Evolutionary conservation across 306 rosid species (phyloP).

Genomic region (Cyamopsis tetragonoloba): DNA sequence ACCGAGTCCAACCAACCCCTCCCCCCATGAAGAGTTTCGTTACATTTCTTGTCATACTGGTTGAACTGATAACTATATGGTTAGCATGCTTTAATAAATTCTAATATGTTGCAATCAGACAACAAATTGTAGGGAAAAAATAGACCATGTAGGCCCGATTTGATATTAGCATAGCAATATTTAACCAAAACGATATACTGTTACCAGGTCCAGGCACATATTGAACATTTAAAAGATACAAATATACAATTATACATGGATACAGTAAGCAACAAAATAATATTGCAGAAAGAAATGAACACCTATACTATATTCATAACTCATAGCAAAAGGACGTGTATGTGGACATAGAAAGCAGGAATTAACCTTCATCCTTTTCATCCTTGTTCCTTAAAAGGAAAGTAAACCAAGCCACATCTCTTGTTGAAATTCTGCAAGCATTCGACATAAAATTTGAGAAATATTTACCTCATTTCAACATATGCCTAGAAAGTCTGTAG

Average conservation of each 20-base stretch:
- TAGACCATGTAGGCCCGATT: slow-evolving; percentile 7
- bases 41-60: slow-evolving; percentile 4
- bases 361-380: slow-evolving; percentile 24
- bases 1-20: not conserved
- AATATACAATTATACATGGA: not conserved
- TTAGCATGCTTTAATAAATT: slow-evolving; percentile 4
- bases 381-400: slow-evolving; percentile 16
- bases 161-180: slow-evolving; percentile 5
- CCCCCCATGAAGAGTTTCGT: not conserved
- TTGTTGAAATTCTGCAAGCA: slow-evolving; percentile 40
- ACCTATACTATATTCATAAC: slow-evolving; percentile 15
- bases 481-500: not conserved
- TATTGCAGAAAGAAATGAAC: slow-evolving; percentile 24
- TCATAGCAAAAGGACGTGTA: slow-evolving; percentile 17
- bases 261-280: slow-evolving; percentile 6
- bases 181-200: not conserved
- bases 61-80: not conserved
- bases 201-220: not conserved
- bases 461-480: not conserved
- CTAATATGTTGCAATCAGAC: not conserved
- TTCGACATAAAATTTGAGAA: slow-evolving; percentile 5
- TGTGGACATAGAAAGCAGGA: slow-evolving; percentile 16
- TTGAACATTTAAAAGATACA: not conserved
- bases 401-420: slow-evolving; percentile 27
- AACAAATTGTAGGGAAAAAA: not conserved